phyloP scores from a whole-genome alignment of 1,284 basidiomycete species.

The Rhodofomes roseus region DNA sequence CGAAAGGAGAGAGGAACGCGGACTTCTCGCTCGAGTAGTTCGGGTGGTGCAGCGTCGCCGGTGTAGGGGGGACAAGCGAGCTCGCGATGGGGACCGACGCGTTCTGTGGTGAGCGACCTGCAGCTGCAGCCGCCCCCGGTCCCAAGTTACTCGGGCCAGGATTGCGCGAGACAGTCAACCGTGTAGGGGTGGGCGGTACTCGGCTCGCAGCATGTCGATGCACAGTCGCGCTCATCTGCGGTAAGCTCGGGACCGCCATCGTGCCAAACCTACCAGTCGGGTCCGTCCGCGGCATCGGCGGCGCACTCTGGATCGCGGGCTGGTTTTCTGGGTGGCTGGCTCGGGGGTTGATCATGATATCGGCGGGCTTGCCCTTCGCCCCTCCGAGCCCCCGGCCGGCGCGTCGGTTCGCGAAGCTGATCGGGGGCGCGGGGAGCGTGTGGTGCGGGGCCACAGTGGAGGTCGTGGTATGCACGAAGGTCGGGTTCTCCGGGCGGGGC shows the following conservation, averaged over 20 bases:
- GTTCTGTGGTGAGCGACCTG: conserved; percentile 46
- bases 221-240: conserved; percentile 43
- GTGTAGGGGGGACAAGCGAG: conserved; percentile 62
- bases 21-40: conserved; percentile 60
- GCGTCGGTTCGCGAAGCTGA: conserved; percentile 70
- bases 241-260: conserved; percentile 67
- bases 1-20: conserved; percentile 74
- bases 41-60: conserved; percentile 54
- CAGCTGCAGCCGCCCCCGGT: conserved; percentile 26
- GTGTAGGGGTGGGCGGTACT: conserved; percentile 71
- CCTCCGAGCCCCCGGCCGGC: conserved; percentile 52
- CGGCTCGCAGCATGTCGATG: conserved; percentile 45
- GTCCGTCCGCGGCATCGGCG: conserved; percentile 56
- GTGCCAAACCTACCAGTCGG: conserved; percentile 35
- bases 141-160: conserved; percentile 16
- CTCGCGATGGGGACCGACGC: conserved; percentile 58
- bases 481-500: neutral
- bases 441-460: conserved; percentile 18
- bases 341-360: conserved; percentile 70
- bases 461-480: conserved; percentile 7
- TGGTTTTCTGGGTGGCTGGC: conserved; percentile 54
- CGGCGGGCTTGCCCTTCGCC: conserved; percentile 68
- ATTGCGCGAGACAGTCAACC: conserved; percentile 48
- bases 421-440: conserved; percentile 59
- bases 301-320: conserved; percentile 68